Percentiles rank a stretch among this genome's conserved stretches.
Evolutionary conservation across 108 stramenopile genomes (phyloP).

Genomic region (Ochromonas danica): DNA sequence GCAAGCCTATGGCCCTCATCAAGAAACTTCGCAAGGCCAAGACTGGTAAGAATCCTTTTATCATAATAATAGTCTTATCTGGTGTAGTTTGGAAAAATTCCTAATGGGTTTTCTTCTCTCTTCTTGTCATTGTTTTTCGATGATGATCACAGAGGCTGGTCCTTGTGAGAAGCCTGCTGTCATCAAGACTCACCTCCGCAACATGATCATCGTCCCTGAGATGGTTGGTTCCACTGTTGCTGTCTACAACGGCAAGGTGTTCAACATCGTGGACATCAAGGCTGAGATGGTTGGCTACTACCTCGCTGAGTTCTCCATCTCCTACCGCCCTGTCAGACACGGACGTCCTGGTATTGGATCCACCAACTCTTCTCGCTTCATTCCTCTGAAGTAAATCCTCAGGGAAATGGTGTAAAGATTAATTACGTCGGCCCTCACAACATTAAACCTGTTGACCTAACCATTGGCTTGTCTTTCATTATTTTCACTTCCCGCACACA

Average conservation of each 20-base stretch:
- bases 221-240: conserved; percentile 98
- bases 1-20: conserved; percentile 98
- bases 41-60: conserved; percentile 58
- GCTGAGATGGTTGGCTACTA: conserved; percentile 99
- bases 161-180: conserved; percentile 95
- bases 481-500: no score
- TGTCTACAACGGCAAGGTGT: conserved; percentile 99
- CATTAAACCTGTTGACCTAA: no score
- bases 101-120: no score
- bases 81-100: no score
- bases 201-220: conserved; percentile 99
- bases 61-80: neutral
- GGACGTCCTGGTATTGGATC: conserved; percentile 98
- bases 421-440: no score
- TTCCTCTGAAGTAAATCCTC: conserved; percentile 68
- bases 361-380: conserved; percentile 94
- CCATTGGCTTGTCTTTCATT: no score
- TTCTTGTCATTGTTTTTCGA: neutral
- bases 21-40: conserved; percentile 98
- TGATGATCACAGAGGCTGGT: conserved; percentile 63
- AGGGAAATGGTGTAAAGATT: no score
- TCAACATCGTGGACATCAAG: conserved; percentile 98
- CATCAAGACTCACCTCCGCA: conserved; percentile 98
- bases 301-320: conserved; percentile 98
- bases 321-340: conserved; percentile 75